Percentiles rank a stretch among this genome's conserved stretches.
Evolutionary conservation across 768 basidiomycete genomes (phyloP).

Genomic region (Aureoboletus auriporus): DNA sequence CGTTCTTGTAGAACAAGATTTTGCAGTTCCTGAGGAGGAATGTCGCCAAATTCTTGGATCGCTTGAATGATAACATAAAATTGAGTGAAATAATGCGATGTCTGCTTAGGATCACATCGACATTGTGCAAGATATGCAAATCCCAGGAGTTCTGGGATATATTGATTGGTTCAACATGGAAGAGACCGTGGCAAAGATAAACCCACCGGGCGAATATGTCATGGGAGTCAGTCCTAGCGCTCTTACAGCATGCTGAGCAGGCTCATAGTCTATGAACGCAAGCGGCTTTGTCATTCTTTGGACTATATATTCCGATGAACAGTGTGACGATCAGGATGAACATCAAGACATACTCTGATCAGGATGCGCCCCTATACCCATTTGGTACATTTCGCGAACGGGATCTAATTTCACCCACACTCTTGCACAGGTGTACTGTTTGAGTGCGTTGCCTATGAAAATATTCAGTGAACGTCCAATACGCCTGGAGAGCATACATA

Average conservation of each 20-base stretch:
- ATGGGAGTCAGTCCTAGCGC: conserved; percentile 63
- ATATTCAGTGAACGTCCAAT: conserved; percentile 8
- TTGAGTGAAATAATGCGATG: conserved; percentile 59
- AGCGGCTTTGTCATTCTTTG: conserved; percentile 48
- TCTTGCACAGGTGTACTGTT: conserved; percentile 38
- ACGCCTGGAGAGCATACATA: conserved; percentile 22
- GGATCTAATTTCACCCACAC: conserved; percentile 51
- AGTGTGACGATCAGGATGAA: not conserved
- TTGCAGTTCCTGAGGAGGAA: conserved; percentile 46
- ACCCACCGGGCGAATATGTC: conserved; percentile 61
- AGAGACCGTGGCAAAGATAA: not conserved
- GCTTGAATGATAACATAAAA: conserved; percentile 48
- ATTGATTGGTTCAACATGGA: conserved; percentile 4
- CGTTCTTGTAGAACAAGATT: conserved; percentile 59
- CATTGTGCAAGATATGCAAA: conserved; percentile 81
- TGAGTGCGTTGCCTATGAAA: conserved; percentile 42
- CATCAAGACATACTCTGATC: conserved; percentile 57
- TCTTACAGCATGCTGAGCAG: conserved; percentile 38
- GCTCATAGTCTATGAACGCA: conserved; percentile 37
- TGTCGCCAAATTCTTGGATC: conserved; percentile 47
- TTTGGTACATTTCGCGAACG: conserved; percentile 69
- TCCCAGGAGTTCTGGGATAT: conserved; percentile 55
- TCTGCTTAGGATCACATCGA: conserved; percentile 70
- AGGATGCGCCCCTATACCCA: conserved; percentile 69
- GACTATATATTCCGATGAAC: conserved; percentile 36